A percentile compares a stretch with the other conserved stretches of the same genome.
These are phyloP conservation scores for Candida incommunis DNA, from an alignment of 805 yeast genomes.

Conservation along the genomic window DNA sequence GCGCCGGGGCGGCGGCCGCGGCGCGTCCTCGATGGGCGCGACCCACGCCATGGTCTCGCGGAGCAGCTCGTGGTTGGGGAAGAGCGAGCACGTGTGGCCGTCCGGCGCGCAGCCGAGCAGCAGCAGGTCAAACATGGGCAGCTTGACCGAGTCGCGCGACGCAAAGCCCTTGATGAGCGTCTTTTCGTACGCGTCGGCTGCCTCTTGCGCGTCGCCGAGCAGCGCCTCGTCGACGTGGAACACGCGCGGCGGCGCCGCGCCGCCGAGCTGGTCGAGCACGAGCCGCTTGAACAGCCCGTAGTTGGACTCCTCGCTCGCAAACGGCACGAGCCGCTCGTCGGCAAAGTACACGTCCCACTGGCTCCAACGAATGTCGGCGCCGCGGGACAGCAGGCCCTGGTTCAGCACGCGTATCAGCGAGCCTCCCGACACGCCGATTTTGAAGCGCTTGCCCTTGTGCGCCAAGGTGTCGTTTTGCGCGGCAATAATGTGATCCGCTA, in stretches of 20 bases:
- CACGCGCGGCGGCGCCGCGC: conserved; percentile 47
- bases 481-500: conserved; percentile 83
- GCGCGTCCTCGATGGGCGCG: conserved; percentile 63
- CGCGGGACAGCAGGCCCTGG: conserved; percentile 68
- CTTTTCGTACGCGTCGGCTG: conserved; percentile 89
- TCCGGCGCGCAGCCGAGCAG: conserved; percentile 97
- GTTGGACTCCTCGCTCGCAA: conserved; percentile 68
- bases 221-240: conserved; percentile 71
- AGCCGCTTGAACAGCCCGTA: conserved; percentile 80
- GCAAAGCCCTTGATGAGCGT: conserved; percentile 81
- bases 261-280: conserved; percentile 56
- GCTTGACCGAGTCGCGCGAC: conserved; percentile 86
- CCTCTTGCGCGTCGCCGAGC: conserved; percentile 53
- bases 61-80: conserved; percentile 69
- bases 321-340: conserved; percentile 89
- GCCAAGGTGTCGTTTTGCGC: conserved; percentile 65
- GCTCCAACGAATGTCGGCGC: conserved; percentile 65
- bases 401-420: conserved; percentile 74
- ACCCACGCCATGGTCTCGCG: conserved; percentile 38
- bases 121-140: conserved; percentile 87
- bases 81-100: conserved; percentile 88
- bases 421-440: conserved; percentile 88
- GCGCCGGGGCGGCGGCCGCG: conserved; percentile 84
- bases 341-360: conserved; percentile 95
- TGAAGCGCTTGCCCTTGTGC: conserved; percentile 44